Base-by-base conservation (phyloP, 2,329 filamentous ascomycete genomes). In the Ophiocordyceps robertsii region DNA sequence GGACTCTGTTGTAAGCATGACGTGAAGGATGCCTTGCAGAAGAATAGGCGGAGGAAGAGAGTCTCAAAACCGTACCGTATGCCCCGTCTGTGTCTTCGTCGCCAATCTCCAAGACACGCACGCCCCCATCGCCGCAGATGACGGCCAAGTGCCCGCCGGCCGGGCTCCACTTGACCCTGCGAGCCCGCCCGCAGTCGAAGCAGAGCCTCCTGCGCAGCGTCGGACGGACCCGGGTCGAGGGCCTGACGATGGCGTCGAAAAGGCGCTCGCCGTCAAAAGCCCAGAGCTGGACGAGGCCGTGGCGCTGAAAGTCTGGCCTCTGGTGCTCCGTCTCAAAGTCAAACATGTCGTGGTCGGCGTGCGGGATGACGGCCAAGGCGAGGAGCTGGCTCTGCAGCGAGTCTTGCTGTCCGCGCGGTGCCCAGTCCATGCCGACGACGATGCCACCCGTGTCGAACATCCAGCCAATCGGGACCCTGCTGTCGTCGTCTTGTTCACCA, bases 391-490 rank as follows among this genome's bases (percentile, higher is more conserved):
- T 3, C 53, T 51, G 14, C 9, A 8, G 33, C 14, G 4, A 14
- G 14, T 17, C 2, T 57, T 49, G 9, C 9, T 27, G 24, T 7
- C 2, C 24, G 24, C 49, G 46, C 2, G 69, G 67, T 1, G 67
- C 69, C 75, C 75, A 79, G 38, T 65, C 67, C 55, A 77, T 67
- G 24, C 66, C 61, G 5, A 71, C 55, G 5, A 73, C 66, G 13
- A 75, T 63, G 40, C 74, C 73, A 11, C 71, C 73, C 0, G 67
- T 62, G 44, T 79, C 69, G 13, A 79, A 51, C 48, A 76, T 58
- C 70, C 71, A 77, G 4, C 71, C 72, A 56, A 48, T 62, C 48
- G 50, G 51, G 27, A 47, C 40, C n/a, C 54, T 56, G 29, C 46
- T 43, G 11, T 49, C 44, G 7, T 44, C 39, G 2, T 49, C 41